Conservation (phyloP, 2,329 filamentous ascomycete genomes). For the Monascus ruber region DNA sequence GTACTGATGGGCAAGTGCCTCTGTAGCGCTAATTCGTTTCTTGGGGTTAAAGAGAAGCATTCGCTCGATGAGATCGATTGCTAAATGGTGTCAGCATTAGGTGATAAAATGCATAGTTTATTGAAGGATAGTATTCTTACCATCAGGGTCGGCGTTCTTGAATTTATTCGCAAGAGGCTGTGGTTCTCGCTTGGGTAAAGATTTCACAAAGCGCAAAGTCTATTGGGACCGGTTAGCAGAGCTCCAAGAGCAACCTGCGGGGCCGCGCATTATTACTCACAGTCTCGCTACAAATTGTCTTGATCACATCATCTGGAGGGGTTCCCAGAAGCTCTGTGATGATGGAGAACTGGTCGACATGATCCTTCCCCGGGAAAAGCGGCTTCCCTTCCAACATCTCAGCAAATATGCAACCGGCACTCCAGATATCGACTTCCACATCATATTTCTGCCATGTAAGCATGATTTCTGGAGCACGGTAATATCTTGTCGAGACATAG, state of each 20-base stretch:
- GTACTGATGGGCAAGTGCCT: constrained; percentile 84
- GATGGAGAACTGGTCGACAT: constrained; percentile 99
- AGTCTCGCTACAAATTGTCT: constrained; percentile 97
- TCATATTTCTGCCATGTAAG: constrained; percentile 99
- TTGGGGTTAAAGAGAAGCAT: constrained; percentile 99
- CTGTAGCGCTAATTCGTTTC: constrained; percentile 77
- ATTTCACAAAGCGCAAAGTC: constrained; percentile 96
- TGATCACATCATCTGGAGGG: constrained; percentile 94
- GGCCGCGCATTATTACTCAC: constrained; percentile 39
- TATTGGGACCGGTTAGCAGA: constrained; percentile 29
- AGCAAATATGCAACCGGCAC: constrained; percentile 95
- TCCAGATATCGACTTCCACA: constrained; percentile 98
- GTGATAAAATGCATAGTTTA: not conserved
- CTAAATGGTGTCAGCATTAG: constrained; percentile 33
- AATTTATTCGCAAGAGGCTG: constrained; percentile 83
- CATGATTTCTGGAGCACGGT: constrained; percentile 98
- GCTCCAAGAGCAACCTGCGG: not conserved
- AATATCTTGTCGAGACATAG: constrained; percentile 97
- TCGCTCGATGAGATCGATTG: constrained; percentile 83
- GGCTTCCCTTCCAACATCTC: constrained; percentile 99
- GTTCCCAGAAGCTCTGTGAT: constrained; percentile 96
- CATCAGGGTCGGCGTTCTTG: constrained; percentile 79
- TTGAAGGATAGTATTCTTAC: constrained; percentile 37
- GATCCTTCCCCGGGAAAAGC: constrained; percentile 95
- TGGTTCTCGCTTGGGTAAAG: constrained; percentile 84